Conservation (phyloP, 176 grass and related monocot species). For the Rhipidocladum racemiflorum region DNA sequence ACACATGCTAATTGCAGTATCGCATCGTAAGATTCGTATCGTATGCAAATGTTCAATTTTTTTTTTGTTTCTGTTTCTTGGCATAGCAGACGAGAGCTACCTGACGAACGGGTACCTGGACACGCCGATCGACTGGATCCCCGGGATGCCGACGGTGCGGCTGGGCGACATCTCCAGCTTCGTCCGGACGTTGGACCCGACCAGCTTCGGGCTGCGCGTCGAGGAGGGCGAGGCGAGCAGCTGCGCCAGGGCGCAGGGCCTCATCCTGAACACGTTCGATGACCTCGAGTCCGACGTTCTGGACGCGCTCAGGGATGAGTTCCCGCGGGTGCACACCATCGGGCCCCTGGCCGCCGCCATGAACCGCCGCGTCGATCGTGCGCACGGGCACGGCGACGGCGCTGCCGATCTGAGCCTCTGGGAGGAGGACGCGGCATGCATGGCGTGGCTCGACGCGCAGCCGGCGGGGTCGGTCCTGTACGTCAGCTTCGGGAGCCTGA, state of each 20-base stretch:
- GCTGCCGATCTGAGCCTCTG: constrained; percentile 38
- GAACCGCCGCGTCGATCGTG: not conserved
- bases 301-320: constrained; percentile 33
- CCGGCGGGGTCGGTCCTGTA: constrained; percentile 40
- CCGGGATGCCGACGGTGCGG: constrained; percentile 46
- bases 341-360: constrained; percentile 36
- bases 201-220: constrained; percentile 51
- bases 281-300: constrained; percentile 45
- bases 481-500: constrained; percentile 59
- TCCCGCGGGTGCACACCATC: constrained; percentile 41
- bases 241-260: constrained; percentile 40
- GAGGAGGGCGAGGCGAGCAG: constrained; percentile 45
- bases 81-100: constrained; percentile 52
- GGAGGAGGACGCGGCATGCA: constrained; percentile 50
- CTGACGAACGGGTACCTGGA: constrained; percentile 84
- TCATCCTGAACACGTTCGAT: constrained; percentile 63
- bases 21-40: not conserved
- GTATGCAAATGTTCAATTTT: not conserved
- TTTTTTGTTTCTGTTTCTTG: not conserved
- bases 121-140: constrained; percentile 79
- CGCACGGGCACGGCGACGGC: not conserved
- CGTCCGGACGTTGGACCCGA: constrained; percentile 59
- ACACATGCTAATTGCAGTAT: not conserved
- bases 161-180: constrained; percentile 86
- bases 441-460: constrained; percentile 53